Conservation (phyloP, 1,284 basidiomycete genomes). For the Ceratobasidium sp. region DNA sequence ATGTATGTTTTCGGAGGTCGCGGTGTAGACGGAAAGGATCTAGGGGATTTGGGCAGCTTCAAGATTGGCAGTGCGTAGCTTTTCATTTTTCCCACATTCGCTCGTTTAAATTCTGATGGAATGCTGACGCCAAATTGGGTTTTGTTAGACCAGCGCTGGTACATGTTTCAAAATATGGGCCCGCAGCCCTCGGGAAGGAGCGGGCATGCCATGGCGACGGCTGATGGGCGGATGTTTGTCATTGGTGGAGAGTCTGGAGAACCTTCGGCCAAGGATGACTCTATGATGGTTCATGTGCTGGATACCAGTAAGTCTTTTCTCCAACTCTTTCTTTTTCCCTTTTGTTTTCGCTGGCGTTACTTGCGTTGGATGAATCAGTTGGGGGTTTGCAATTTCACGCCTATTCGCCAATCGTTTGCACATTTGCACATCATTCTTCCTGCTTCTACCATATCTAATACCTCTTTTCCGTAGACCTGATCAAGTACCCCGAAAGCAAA, state of each 20-base stretch:
- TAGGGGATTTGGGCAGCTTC: constrained; percentile 95
- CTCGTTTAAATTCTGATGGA: not conserved
- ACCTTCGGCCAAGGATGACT: constrained; percentile 75
- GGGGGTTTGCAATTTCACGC: not conserved
- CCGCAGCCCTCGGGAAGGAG: constrained; percentile 90
- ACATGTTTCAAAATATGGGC: constrained; percentile 99
- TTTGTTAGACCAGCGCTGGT: constrained; percentile 80
- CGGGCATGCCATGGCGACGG: constrained; percentile 94
- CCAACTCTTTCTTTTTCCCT: not conserved
- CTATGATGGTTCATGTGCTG: constrained; percentile 84
- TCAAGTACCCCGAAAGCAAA: constrained; percentile 83
- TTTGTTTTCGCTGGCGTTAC: not conserved
- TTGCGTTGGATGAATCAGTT: not conserved
- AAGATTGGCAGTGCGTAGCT: constrained; percentile 86
- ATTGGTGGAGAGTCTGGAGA: constrained; percentile 94
- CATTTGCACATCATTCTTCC: too few relatives aligned
- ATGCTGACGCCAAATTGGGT: constrained; percentile 29
- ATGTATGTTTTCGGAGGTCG: constrained; percentile 98
- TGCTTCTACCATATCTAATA: not conserved
- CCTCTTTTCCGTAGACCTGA: constrained; percentile 69
- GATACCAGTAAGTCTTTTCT: constrained; percentile 80
- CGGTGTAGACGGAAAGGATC: constrained; percentile 96
- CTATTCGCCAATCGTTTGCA: constrained; percentile 15
- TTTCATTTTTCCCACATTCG: constrained; percentile 2
- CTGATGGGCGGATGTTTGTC: constrained; percentile 88